A percentile compares a stretch with the other conserved stretches of the same genome.
These are phyloP conservation scores for Solanum medicagineum DNA, from an alignment of 257 asterid species.

Conservation along the genomic window DNA sequence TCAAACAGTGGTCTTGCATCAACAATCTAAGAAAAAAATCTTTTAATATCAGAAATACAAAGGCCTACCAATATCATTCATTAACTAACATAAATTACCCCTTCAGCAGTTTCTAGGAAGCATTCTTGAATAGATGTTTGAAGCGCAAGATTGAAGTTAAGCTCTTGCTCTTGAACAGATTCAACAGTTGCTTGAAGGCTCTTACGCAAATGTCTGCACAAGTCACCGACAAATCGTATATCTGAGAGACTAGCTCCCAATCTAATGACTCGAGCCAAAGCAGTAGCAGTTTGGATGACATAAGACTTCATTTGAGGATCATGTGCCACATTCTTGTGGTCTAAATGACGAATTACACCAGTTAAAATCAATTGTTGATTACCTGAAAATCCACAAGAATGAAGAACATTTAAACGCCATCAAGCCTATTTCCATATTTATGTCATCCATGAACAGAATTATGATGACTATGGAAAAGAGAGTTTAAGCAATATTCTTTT, in stretches of 20 bases:
- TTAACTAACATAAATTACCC: conserved; percentile 44
- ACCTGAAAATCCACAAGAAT: conserved; percentile 33
- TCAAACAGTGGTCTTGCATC: conserved; percentile 79
- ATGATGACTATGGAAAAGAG: neutral
- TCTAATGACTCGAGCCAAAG: conserved; percentile 76
- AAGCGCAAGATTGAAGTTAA: conserved; percentile 42
- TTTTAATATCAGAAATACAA: neutral
- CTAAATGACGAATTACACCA: conserved; percentile 82
- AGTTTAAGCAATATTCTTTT: neutral
- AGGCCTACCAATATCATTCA: neutral
- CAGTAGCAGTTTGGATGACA: conserved; percentile 63
- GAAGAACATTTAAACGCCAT: neutral
- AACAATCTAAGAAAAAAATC: conserved; percentile 34
- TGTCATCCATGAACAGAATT: neutral
- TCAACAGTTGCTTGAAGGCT: conserved; percentile 84
- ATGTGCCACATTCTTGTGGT: conserved; percentile 75
- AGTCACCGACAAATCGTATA: conserved; percentile 80
- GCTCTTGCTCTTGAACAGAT: conserved; percentile 56
- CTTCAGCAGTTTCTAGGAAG: conserved; percentile 79
- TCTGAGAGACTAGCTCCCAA: conserved; percentile 52
- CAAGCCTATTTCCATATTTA: neutral
- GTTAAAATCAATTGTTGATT: conserved; percentile 58
- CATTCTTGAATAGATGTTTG: conserved; percentile 74
- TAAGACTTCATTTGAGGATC: conserved; percentile 67
- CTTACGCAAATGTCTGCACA: conserved; percentile 86